Percentiles rank a stretch among this genome's conserved stretches.
These are phyloP conservation scores for Pseudevernia furfuracea DNA, from an alignment of 495 filamentous ascomycete species.

Conservation along the genomic window DNA sequence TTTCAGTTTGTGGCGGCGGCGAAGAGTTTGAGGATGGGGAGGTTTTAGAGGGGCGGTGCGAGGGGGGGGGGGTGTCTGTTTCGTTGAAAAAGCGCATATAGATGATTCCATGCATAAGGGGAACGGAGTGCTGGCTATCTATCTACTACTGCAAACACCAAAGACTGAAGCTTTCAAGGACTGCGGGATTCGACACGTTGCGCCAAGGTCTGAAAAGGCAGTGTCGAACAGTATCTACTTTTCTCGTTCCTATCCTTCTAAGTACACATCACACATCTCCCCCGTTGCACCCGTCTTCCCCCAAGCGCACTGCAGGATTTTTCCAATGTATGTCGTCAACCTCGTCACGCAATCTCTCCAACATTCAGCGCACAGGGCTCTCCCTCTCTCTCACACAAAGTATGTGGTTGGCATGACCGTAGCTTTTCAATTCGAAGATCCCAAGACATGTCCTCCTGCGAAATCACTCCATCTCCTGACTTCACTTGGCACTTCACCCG, in stretches of 20 bases:
- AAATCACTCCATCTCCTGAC: slow-evolving; percentile 93
- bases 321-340: neutral
- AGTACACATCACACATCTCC: neutral
- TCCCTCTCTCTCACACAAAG: no score
- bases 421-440: slow-evolving; percentile 2
- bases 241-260: neutral
- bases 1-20: slow-evolving; percentile 32
- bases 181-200: no score
- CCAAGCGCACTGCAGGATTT: neutral
- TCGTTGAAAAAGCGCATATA: no score
- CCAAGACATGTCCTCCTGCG: slow-evolving; percentile 22
- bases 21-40: slow-evolving; percentile 23
- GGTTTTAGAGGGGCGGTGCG: neutral
- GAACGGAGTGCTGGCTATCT: no score
- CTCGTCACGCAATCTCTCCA: neutral
- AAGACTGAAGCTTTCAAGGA: no score
- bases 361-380: neutral
- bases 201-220: no score
- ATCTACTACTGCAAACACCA: no score
- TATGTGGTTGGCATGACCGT: neutral
- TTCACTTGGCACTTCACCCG: slow-evolving; percentile 73
- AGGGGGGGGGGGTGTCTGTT: no score
- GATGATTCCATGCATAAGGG: no score
- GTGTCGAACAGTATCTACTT: neutral
- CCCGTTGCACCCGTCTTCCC: neutral